phyloP scores from a whole-genome alignment of 306 rosid genomes.

The Rubus idaeus region DNA sequence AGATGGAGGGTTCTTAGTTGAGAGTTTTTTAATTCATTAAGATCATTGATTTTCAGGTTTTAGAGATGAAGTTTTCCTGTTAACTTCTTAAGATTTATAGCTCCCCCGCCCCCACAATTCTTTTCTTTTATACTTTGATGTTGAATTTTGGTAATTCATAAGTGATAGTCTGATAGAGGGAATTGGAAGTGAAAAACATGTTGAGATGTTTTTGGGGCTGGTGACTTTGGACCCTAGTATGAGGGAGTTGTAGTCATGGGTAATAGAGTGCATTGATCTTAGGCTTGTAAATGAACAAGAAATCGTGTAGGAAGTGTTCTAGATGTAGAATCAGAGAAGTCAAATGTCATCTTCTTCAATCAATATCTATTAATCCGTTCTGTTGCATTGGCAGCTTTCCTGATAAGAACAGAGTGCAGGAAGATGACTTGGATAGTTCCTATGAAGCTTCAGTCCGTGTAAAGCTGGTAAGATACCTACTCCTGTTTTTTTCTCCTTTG shows the following conservation, averaged over 20 bases:
- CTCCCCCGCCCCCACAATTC: background rate
- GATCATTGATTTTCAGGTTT: conserved; percentile 4
- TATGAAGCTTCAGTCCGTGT: conserved; percentile 45
- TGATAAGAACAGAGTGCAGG: conserved; percentile 55
- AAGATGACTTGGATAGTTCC: conserved; percentile 41
- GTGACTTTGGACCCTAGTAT: background rate
- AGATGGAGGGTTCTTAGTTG: conserved; percentile 20
- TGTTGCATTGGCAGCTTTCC: conserved; percentile 62
- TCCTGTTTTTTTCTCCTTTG: conserved; percentile 8
- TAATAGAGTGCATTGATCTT: background rate
- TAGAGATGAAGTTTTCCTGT: background rate
- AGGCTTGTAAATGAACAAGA: conserved; percentile 13
- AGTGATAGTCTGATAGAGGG: background rate
- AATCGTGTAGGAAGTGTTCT: conserved; percentile 16
- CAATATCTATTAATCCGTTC: conserved; percentile 17
- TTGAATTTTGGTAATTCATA: background rate
- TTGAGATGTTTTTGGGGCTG: background rate
- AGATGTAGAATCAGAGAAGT: conserved; percentile 11
- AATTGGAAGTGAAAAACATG: background rate
- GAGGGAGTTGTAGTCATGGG: background rate
- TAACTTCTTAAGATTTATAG: background rate
- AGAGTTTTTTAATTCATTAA: background rate
- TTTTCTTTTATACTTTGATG: background rate
- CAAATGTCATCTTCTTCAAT: conserved; percentile 14
- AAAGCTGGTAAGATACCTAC: conserved; percentile 60